phyloP scores from a whole-genome alignment of 2,329 filamentous ascomycete genomes.

The Epichloe glyceriae region DNA sequence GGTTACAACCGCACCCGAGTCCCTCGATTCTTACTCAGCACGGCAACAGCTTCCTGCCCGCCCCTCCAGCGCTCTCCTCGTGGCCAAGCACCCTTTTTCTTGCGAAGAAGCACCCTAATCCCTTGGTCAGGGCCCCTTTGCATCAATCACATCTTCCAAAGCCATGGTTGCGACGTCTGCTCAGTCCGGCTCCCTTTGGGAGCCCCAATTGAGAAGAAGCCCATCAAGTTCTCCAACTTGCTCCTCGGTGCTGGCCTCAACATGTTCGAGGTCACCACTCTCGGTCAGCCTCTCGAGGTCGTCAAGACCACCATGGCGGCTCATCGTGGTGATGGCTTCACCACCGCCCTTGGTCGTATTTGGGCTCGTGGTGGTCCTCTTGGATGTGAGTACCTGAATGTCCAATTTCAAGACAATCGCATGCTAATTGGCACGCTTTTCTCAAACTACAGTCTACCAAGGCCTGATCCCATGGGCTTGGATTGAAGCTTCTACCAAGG shows the following conservation, averaged over 20 bases:
- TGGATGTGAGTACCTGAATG: conserved; percentile 61
- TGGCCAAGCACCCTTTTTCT: conserved; percentile 16
- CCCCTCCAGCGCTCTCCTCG: conserved; percentile 8
- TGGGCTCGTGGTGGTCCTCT: conserved; percentile 88
- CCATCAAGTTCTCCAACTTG: conserved; percentile 98
- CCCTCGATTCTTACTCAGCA: conserved; percentile 4
- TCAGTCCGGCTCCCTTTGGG: conserved; percentile 36
- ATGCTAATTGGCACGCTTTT: conserved; percentile 5
- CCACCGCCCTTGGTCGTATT: conserved; percentile 67
- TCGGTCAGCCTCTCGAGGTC: conserved; percentile 81
- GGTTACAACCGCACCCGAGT: background rate
- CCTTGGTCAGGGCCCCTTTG: conserved; percentile 93
- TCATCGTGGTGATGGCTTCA: conserved; percentile 81
- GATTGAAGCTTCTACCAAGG: conserved; percentile 99
- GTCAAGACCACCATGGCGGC: conserved; percentile 99
- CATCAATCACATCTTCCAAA: conserved; percentile 35
- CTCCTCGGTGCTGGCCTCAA: conserved; percentile 87
- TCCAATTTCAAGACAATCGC: background rate
- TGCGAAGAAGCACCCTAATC: conserved; percentile 80
- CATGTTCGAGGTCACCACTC: conserved; percentile 72
- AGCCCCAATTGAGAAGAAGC: conserved; percentile 81
- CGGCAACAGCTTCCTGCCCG: background rate
- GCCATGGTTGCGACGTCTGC: conserved; percentile 50
- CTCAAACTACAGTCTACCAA: conserved; percentile 86
- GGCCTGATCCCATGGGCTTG: conserved; percentile 99